Evolutionary conservation across 768 basidiomycete species (phyloP), one percentile per base, ranked within the genome.

Genomic region (Suillus subluteus): DNA sequence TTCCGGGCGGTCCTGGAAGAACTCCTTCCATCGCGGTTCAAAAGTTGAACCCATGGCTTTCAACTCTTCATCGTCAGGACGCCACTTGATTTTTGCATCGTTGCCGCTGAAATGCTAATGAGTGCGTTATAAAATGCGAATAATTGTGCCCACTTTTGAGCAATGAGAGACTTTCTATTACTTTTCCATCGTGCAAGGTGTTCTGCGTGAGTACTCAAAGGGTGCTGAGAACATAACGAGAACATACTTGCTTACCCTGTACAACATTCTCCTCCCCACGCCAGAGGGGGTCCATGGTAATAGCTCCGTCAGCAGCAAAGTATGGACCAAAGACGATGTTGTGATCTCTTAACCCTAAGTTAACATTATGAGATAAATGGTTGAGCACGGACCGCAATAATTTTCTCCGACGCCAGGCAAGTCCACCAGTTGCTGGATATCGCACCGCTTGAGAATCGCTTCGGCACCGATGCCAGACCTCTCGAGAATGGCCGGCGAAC

Each of bases 401-500:
- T 81, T 80, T 64, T 81, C 78, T 9, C 83, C 83, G 2, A 84
- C 82, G 1, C 82, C 81, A 16, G 79, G 77, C 2, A 83, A 69
- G 50, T 83, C 76, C 2, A 80, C 73, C 2, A 77, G 32, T 0
- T 73, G 71, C 21, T 72, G 35, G 50, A 84, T 69, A 0, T 74
- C 78, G 18, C 68, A 68, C 13, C 70, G 37, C 55, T 73, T 64
- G 0, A 84, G 75, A 1, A 79, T 54, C 1, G 69, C 68, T 52
- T 66, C 66, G 6, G 73, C 66, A 3, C 83, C 83, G 12, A 84
- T 78, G 0, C 83, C 83, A 4, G 82, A 87, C 4, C 88, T 79
- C 70, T 89, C 85, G 8, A 90, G 80, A 18, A 90, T 80, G 58
- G 80, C 77, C 0, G 87, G 82, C 0, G 82, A 82, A 15, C 82